phyloP scores from a whole-genome alignment of 169 alveolate species.

The Plasmodium vivax region DNA sequence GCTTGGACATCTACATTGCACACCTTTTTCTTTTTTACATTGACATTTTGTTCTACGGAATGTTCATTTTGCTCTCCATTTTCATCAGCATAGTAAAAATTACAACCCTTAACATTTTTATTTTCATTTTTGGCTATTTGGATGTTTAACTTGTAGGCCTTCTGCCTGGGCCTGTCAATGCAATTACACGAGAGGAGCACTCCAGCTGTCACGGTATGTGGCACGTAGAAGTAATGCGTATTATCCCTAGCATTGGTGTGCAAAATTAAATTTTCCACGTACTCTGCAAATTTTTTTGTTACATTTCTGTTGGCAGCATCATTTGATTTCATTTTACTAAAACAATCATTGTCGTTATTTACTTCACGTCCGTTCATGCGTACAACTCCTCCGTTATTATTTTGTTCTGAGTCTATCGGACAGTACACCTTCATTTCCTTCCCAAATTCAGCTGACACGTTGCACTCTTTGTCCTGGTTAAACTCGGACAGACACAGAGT shows the following conservation, averaged over 20 bases:
- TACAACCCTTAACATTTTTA: slow-evolving; percentile 10
- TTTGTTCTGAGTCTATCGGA: background rate
- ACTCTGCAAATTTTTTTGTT: background rate
- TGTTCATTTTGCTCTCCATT: background rate
- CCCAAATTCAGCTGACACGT: slow-evolving; percentile 1
- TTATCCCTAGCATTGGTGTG: background rate
- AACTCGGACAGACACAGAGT: background rate
- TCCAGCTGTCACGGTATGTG: background rate
- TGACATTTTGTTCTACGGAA: background rate
- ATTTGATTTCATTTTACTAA: background rate
- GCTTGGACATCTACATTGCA: slow-evolving; percentile 5
- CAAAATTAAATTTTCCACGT: background rate
- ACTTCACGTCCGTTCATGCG: background rate
- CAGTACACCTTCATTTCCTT: slow-evolving; percentile 3
- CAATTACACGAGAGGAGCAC: slow-evolving; percentile 17
- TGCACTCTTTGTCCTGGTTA: slow-evolving; percentile 5
- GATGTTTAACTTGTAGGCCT: background rate
- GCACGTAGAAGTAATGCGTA: background rate
- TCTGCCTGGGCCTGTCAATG: slow-evolving; percentile 11
- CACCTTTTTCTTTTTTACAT: background rate
- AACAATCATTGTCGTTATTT: slow-evolving; percentile 1
- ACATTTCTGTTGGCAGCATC: background rate
- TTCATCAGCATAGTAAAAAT: slow-evolving; percentile 14
- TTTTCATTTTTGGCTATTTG: background rate
- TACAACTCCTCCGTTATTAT: background rate